Evolutionary conservation across 345 rosid species (phyloP), one percentile per base, ranked within the genome.

Genomic region (Psidium friedrichsthalianum): DNA sequence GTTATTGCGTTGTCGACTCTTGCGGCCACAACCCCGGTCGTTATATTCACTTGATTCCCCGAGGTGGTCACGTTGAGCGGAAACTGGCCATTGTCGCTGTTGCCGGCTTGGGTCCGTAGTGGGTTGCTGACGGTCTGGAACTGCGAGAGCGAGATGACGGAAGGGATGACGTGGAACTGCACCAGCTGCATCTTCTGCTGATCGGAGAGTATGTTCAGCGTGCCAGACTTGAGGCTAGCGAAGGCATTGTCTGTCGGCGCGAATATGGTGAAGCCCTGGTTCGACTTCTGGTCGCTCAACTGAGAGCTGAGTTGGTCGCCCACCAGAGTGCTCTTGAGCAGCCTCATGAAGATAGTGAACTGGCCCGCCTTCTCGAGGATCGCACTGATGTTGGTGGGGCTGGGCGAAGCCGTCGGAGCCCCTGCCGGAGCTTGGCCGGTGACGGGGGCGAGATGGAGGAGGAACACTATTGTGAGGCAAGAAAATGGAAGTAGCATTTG

Each of bases 111-210:
- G 8, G 99, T 96, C 49, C 96, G 92, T 87, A 96, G 86, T 16
- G 99, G 99, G 89, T 96, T 96, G 89, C 96, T 95, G 36, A 91
- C 91, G n/a, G 98, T 96, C 85, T 94, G 96, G 89, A 96, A 96
- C 91, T 94, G 98, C 12, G 98, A 83, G 88, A 85, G 88, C 51
- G 98, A 87, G 40, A 94, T 56, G 86, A 92, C 87, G 4, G 86
- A 89, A 15, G 98, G 99, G 51, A 95, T 92, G 83, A 96, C 80
- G 86, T 96, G 99, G 88, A 94, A 96, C 83, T 96, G 98, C 78
- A 96, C 90, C 44, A 96, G 89, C 86, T 94, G 94, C 83, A 93
- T 94, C 84, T 96, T 94, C 84, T 93, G 90, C 55, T 91, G 95
- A 83, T 94, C 96, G 1, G 93, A 89, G 3, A 96, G 91, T 0